Conservation (phyloP, 306 rosid genomes). For the Geum urbanum region DNA sequence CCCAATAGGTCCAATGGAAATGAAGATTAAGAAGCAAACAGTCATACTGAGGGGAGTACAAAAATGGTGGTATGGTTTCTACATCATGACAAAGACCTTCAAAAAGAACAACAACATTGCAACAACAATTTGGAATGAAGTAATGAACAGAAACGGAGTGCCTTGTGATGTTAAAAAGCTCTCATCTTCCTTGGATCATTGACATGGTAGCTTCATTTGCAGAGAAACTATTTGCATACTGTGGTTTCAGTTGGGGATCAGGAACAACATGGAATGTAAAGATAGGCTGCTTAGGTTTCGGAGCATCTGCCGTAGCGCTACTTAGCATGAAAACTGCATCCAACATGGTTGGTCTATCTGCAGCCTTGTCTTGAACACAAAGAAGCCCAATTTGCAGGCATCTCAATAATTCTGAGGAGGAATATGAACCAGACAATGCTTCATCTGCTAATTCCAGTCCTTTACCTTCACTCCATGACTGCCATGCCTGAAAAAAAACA, state of each 20-base stretch:
- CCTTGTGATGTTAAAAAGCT: no score
- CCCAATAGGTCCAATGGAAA: no score
- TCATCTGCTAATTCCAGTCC: slow-evolving; percentile 9
- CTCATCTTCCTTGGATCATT: no score
- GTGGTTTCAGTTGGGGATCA: background rate
- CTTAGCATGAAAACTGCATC: slow-evolving; percentile 12
- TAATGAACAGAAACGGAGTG: no score
- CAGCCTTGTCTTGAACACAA: slow-evolving; percentile 20
- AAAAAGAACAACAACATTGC: no score
- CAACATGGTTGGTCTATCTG: slow-evolving; percentile 22
- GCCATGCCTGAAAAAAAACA: background rate
- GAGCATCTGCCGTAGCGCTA: slow-evolving; percentile 11
- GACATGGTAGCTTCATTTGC: background rate
- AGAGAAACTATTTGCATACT: background rate
- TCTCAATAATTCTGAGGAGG: slow-evolving; percentile 9
- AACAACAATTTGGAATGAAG: no score
- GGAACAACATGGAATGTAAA: background rate
- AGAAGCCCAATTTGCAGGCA: slow-evolving; percentile 23
- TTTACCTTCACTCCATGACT: slow-evolving; percentile 18
- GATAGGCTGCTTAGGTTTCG: slow-evolving; percentile 19
- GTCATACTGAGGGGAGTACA: no score
- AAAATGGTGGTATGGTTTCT: no score
- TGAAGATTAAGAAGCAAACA: no score
- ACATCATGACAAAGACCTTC: no score
- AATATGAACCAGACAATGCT: background rate